Percentiles rank a stretch among this genome's conserved stretches.
Conservation (phyloP, 2,329 filamentous ascomycete species). For the Hyphodiscus sp. region DNA sequence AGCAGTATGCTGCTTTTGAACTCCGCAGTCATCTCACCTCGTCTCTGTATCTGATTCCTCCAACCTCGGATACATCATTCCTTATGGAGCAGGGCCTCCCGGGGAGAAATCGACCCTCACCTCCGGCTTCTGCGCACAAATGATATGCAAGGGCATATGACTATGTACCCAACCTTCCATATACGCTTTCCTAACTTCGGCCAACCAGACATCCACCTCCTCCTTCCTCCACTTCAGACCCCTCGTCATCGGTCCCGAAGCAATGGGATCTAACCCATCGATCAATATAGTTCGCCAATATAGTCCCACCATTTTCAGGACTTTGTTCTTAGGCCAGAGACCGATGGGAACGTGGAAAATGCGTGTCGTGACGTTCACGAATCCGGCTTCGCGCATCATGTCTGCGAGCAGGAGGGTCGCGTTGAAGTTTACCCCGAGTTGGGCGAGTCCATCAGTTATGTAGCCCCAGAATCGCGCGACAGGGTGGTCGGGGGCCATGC, state of each 20-base stretch:
- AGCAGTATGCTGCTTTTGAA: not conserved
- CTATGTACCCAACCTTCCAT: slow-evolving; percentile 33
- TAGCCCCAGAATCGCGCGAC: slow-evolving; percentile 42
- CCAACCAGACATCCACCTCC: slow-evolving; percentile 42
- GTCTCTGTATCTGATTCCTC: not conserved
- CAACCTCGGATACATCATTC: not conserved
- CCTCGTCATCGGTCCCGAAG: slow-evolving; percentile 42
- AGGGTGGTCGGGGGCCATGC: slow-evolving; percentile 34
- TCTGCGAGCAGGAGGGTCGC: slow-evolving; percentile 36
- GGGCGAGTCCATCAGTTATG: slow-evolving; percentile 38
- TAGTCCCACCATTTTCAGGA: slow-evolving; percentile 43
- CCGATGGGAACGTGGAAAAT: slow-evolving; percentile 41
- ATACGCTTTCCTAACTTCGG: slow-evolving; percentile 41
- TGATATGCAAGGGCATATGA: slow-evolving; percentile 49
- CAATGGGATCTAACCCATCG: slow-evolving; percentile 43
- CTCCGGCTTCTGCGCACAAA: slow-evolving; percentile 46
- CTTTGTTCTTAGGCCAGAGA: slow-evolving; percentile 33
- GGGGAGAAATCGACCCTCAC: slow-evolving; percentile 28
- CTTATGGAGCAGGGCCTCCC: slow-evolving; percentile 16
- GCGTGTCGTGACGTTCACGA: slow-evolving; percentile 36
- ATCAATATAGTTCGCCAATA: slow-evolving; percentile 44
- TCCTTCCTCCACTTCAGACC: slow-evolving; percentile 41
- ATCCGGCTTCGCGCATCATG: slow-evolving; percentile 42
- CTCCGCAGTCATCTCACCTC: not conserved
- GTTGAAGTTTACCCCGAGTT: slow-evolving; percentile 42